Conservation (phyloP, 139 green algal genomes). For the Chlamydomonas urium region DNA sequence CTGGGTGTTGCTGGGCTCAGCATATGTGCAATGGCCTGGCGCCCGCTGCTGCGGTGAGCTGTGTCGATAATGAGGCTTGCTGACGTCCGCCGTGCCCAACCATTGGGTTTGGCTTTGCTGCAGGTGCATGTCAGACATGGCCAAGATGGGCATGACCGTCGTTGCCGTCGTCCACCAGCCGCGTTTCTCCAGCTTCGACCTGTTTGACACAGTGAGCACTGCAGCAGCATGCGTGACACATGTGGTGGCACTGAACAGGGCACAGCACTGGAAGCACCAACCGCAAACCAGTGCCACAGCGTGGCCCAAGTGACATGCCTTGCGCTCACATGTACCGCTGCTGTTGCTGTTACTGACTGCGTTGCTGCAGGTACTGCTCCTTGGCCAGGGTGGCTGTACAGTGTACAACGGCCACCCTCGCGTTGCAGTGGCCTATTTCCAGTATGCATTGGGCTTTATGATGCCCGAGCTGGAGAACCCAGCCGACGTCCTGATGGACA, state of each 20-base stretch:
- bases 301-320: too few species aligned
- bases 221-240: too few species aligned
- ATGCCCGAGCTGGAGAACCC: constrained; percentile 54
- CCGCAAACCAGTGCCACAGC: too few species aligned
- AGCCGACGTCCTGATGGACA: constrained; percentile 67
- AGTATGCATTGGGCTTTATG: constrained; percentile 12
- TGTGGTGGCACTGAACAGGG: too few species aligned
- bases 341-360: too few species aligned
- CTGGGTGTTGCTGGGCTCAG: too few species aligned
- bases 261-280: too few species aligned
- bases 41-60: too few species aligned
- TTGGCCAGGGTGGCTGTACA: constrained; percentile 60
- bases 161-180: constrained; percentile 56
- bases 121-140: constrained; percentile 45
- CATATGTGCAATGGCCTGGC: too few species aligned
- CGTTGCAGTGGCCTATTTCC: constrained; percentile 38
- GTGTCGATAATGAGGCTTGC: too few species aligned
- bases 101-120: not conserved
- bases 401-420: constrained; percentile 51
- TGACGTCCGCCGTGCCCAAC: too few species aligned
- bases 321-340: too few species aligned
- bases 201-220: constrained; percentile 73
- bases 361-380: constrained; percentile 58
- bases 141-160: constrained; percentile 66
- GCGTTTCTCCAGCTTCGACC: constrained; percentile 40